Base-by-base conservation (phyloP, 2,329 filamentous ascomycete species). In the Phyllosticta paracitricarpa region DNA sequence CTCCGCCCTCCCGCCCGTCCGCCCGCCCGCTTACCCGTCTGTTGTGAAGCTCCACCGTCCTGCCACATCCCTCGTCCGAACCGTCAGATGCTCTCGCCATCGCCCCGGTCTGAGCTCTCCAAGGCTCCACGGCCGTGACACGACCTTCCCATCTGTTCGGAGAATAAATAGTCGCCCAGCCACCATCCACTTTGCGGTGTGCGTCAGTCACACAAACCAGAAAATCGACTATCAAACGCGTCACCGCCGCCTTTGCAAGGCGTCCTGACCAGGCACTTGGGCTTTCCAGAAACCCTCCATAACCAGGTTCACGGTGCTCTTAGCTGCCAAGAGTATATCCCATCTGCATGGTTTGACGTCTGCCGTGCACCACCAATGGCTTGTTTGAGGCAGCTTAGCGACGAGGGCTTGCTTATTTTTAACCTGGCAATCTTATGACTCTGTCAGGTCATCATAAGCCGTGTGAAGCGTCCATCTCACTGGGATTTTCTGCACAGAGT, bases 91-190 rank as follows among this genome's bases (percentile, higher is more conserved):
- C 40, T 48, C 24, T 51, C 28, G 30, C 19, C 22, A 35, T 28
- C 30, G 19, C n/a, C 28, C 35, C 9, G 52, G 55, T 60, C 54
- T 60, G 58, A 56, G 40, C 40, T 48, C 40, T n/a, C 14, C 14
- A 17, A n/a, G 40, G 40, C 40, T 48, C 58, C 53, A 48, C 25
- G 30, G 40, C 53, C 25, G 58, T 60, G 35, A 56, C 58, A 60
- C 58, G 7, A 28, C 25, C 28, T 33, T 17, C 24, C 48, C 10
- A 40, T 40, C 55, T 54, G 56, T 56, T 60, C 58, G 58, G 58
- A 60, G 58, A 60, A 52, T 60, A 56, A 56, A 60, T 26, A 56
- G n/a, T 6, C 26, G 51, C 53, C 58, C 58, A 56, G 40, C 40
- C 40, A 48, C 40, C 40, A 7, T 19, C 40, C 40, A 48, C 40